Base-by-base conservation (phyloP, 192 early-diverging fungal genomes). In the Linnemannia schmuckeri region DNA sequence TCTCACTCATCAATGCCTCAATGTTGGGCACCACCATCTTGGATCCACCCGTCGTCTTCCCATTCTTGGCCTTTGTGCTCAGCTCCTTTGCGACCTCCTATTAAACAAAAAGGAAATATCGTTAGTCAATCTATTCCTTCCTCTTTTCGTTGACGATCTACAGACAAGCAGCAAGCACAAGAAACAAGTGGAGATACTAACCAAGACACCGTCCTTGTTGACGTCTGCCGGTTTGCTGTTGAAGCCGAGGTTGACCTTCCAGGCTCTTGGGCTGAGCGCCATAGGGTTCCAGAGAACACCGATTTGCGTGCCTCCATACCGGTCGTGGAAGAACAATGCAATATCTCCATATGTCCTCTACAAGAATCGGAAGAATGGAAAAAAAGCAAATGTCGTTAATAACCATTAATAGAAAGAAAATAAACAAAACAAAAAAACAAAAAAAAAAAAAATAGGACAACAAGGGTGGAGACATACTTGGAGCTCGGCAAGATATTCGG, bases 251-350 rank as follows among this genome's bases (percentile, higher is more conserved):
- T 91, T 93, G 35, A 93, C 93, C 85, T 93, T 96, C 93, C 93
- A 97, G 6, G 87, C 88, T 47, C 90, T 81, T 8, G 93, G 90
- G n/a, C 88, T 88, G 13, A 93, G 82, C 3, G 88, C 69, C 13
- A 77, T 79, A 5, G 92, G 93, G 75, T 94, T 94, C 93, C 93
- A 94, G 30, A 96, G 91, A 8, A 97, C 90, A 24, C 92, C 94
- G 75, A 97, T 90, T 27, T 88, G 88, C 55, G 93, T 91, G 57
- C 96, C 95, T 24, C 96, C 96, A 70, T 95, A 95, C 52, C 89
- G 80, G 78, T 97, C 94, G 83, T 93, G 88, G 90, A 97, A 97
- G 66, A 96, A 94, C 69, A 93, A 74, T n/a, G 92, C 91, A 27
- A 84, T 85, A 55, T 95, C 89, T 0, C 93, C 94, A 89, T 92